phyloP scores from a whole-genome alignment of 2,329 filamentous ascomycete genomes.

The Verticillium klebahnii region DNA sequence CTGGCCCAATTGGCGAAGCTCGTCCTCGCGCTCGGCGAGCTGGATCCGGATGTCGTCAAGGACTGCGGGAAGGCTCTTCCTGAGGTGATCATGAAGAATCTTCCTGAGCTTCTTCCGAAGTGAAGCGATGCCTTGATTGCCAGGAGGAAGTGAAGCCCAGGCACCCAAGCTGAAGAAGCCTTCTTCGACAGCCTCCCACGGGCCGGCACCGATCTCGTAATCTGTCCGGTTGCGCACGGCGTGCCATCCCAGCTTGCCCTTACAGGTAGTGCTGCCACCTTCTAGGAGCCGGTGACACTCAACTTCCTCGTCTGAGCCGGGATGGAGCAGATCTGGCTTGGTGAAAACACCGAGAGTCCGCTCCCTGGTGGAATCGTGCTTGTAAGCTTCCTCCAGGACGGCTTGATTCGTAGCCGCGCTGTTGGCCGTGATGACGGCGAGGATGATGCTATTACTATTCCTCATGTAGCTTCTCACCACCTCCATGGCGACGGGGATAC shows the following conservation, averaged over 20 bases:
- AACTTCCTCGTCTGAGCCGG: constrained; percentile 32
- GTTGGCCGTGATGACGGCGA: constrained; percentile 48
- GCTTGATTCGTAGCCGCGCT: constrained; percentile 46
- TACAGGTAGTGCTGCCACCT: constrained; percentile 23
- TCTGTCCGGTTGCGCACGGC: constrained; percentile 44
- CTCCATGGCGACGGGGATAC: constrained; percentile 23
- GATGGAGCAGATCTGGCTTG: constrained; percentile 42
- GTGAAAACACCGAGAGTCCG: constrained; percentile 56
- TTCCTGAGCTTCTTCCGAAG: constrained; percentile 28
- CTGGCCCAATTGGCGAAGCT: constrained; percentile 15
- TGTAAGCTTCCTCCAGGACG: constrained; percentile 38
- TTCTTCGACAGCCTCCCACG: constrained; percentile 24
- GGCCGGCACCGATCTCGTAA: constrained; percentile 9
- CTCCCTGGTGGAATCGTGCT: constrained; percentile 34
- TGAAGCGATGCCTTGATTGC: constrained; percentile 24
- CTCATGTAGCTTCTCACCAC: constrained; percentile 49
- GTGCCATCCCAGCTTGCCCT: constrained; percentile 45
- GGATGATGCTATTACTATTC: constrained; percentile 53
- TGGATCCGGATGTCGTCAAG: constrained; percentile 20
- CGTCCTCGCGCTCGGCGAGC: constrained; percentile 14
- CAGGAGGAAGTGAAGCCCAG: constrained; percentile 22
- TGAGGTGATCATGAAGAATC: constrained; percentile 23
- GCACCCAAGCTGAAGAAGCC: constrained; percentile 23
- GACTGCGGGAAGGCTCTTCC: constrained; percentile 19
- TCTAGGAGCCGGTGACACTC: constrained; percentile 28